Evolutionary conservation across 192 early-diverging fungal species (phyloP).

Genomic region (Podila horticola): DNA sequence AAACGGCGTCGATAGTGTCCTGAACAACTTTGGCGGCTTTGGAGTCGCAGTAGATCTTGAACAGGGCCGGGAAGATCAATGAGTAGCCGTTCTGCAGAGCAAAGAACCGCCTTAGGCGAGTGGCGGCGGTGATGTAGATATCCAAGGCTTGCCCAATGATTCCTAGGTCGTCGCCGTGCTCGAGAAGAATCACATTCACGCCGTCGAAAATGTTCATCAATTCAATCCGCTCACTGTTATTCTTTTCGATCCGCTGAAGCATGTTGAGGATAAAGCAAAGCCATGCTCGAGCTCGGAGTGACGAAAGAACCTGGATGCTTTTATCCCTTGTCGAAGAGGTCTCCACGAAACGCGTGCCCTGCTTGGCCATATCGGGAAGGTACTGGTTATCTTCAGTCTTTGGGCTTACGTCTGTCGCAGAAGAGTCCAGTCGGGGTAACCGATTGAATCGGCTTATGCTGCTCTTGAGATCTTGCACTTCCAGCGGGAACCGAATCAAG

Average conservation of each 20-base stretch:
- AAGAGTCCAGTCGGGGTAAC: conserved; percentile 19
- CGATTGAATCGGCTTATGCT: conserved; percentile 56
- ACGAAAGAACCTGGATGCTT: conserved; percentile 34
- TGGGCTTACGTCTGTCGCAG: not conserved
- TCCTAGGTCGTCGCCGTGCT: conserved; percentile 59
- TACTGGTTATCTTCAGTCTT: conserved; percentile 39
- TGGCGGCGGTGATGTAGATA: conserved; percentile 57
- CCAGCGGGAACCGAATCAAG: conserved; percentile 58
- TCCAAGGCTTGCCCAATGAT: conserved; percentile 62
- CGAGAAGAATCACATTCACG: conserved; percentile 60
- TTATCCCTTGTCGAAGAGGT: not conserved
- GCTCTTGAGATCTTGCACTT: conserved; percentile 61
- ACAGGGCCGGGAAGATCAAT: conserved; percentile 61
- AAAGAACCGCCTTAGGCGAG: conserved; percentile 63
- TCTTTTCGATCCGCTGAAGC: conserved; percentile 59
- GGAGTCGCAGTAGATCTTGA: conserved; percentile 65
- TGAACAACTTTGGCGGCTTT: conserved; percentile 40
- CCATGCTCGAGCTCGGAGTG: conserved; percentile 63
- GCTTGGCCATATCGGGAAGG: conserved; percentile 52
- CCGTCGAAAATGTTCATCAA: conserved; percentile 58
- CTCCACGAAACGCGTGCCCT: not conserved
- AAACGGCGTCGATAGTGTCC: conserved; percentile 58
- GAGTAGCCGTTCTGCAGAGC: conserved; percentile 61
- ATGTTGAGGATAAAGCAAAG: conserved; percentile 61
- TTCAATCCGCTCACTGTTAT: conserved; percentile 61